Conservation (phyloP, 2,329 filamentous ascomycete genomes). For the Calonectria pauciramosa region DNA sequence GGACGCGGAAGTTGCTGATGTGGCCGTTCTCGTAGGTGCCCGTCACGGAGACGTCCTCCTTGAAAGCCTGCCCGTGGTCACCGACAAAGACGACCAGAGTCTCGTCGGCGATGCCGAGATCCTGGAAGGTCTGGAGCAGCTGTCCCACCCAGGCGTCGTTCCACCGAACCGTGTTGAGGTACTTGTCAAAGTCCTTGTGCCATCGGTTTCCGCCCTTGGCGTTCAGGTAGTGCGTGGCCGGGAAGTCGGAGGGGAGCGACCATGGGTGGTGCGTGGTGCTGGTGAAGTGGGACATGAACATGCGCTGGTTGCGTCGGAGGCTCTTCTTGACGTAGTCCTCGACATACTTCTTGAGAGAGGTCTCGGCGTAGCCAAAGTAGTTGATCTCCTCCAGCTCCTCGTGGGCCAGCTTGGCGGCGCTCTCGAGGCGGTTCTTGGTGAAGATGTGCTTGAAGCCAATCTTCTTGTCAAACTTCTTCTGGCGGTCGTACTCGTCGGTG, state of each 20-base stretch:
- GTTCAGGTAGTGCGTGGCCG: conserved; percentile 34
- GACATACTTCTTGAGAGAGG: conserved; percentile 47
- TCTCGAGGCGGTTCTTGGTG: conserved; percentile 45
- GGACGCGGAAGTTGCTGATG: conserved; percentile 50
- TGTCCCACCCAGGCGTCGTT: conserved; percentile 51
- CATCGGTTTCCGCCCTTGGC: conserved; percentile 42
- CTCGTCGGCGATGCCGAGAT: conserved; percentile 50
- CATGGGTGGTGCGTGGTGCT: conserved; percentile 54
- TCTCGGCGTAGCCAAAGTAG: conserved; percentile 54
- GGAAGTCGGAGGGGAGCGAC: conserved; percentile 36
- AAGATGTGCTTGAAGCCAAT: conserved; percentile 51
- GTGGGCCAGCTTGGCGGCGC: conserved; percentile 28
- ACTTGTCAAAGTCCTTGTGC: conserved; percentile 49
- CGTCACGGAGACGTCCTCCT: conserved; percentile 48
- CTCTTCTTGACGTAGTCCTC: conserved; percentile 46
- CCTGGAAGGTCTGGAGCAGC: conserved; percentile 50
- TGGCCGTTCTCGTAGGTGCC: conserved; percentile 51
- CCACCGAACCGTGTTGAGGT: conserved; percentile 51
- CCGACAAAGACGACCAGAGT: conserved; percentile 52
- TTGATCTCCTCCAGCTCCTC: conserved; percentile 41
- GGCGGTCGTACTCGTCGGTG: conserved; percentile 52
- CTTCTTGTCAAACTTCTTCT: conserved; percentile 48
- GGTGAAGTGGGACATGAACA: conserved; percentile 54
- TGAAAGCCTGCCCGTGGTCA: conserved; percentile 52
- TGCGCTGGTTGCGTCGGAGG: conserved; percentile 48